A percentile compares a stretch with the other conserved stretches of the same genome.
phyloP scores from a whole-genome alignment of 2,329 filamentous ascomycete species.

The Aspergillus tubingensis region DNA sequence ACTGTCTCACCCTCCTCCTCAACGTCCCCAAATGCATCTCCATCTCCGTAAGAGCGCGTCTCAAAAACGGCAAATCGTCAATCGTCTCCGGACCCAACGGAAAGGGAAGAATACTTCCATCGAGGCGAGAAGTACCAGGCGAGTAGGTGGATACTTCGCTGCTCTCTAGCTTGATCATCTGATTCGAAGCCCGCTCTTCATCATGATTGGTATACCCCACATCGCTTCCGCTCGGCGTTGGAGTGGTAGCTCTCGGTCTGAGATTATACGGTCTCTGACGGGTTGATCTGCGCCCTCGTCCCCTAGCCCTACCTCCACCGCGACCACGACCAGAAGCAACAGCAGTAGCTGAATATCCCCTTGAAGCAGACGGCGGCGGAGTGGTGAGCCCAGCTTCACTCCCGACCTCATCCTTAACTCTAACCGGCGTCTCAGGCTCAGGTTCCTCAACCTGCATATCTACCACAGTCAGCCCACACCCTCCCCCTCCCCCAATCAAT shows the following conservation, averaged over 20 bases:
- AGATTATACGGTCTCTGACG: background rate
- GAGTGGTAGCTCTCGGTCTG: background rate
- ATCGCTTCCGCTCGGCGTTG: background rate
- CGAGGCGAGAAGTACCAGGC: background rate
- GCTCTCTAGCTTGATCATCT: background rate
- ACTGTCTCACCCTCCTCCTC: background rate
- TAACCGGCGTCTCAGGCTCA: too few species aligned
- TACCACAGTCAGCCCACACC: background rate
- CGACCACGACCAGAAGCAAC: too few species aligned
- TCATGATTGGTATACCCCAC: background rate
- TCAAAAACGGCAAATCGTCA: conserved; percentile 7
- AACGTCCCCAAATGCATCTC: background rate
- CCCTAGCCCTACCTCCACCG: too few species aligned
- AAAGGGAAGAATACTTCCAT: conserved; percentile 14
- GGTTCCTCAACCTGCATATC: too few species aligned
- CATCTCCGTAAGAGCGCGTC: conserved; percentile 1
- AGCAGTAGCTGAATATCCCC: too few species aligned
- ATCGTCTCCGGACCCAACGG: conserved; percentile 14
- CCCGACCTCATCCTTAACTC: too few species aligned
- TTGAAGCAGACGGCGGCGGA: too few species aligned
- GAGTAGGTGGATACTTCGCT: too few species aligned
- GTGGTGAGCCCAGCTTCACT: too few species aligned
- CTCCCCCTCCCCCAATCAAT: too few species aligned
- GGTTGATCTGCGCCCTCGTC: too few species aligned
- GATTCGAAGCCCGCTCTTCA: background rate